Conservation (phyloP, 2,329 filamentous ascomycete genomes). For the Colletotrichum tropicale region DNA sequence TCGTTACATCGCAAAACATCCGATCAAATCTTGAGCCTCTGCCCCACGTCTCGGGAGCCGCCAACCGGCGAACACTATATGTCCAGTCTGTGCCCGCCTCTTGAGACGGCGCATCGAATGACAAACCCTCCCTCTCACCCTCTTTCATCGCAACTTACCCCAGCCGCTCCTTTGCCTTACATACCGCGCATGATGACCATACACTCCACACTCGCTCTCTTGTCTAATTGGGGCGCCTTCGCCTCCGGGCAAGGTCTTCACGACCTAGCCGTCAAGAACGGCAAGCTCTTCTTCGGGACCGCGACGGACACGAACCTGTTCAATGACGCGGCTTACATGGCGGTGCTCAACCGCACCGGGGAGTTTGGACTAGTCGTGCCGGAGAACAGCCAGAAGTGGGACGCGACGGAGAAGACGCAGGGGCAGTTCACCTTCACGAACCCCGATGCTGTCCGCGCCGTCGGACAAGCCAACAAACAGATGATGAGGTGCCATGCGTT, state of each 20-base stretch:
- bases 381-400: constrained; percentile 65
- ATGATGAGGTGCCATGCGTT: constrained; percentile 67
- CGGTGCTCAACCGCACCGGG: constrained; percentile 53
- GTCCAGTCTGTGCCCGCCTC: neutral
- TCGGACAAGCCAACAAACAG: constrained; percentile 45
- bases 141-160: neutral
- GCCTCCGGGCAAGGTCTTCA: constrained; percentile 42
- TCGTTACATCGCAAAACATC: neutral
- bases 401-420: constrained; percentile 61
- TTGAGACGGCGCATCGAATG: neutral
- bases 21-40: neutral
- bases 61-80: neutral
- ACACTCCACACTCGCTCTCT: neutral
- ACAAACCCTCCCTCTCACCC: neutral
- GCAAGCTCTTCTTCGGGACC: constrained; percentile 64
- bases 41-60: neutral
- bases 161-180: neutral
- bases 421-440: constrained; percentile 64
- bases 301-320: constrained; percentile 60
- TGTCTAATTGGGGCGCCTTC: neutral
- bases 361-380: constrained; percentile 69
- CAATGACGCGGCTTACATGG: constrained; percentile 54
- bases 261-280: constrained; percentile 53
- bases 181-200: neutral
- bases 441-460: constrained; percentile 52